Evolutionary conservation across 1,284 basidiomycete species (phyloP), one percentile per base, ranked within the genome.

Genomic region (Athelia sp.): DNA sequence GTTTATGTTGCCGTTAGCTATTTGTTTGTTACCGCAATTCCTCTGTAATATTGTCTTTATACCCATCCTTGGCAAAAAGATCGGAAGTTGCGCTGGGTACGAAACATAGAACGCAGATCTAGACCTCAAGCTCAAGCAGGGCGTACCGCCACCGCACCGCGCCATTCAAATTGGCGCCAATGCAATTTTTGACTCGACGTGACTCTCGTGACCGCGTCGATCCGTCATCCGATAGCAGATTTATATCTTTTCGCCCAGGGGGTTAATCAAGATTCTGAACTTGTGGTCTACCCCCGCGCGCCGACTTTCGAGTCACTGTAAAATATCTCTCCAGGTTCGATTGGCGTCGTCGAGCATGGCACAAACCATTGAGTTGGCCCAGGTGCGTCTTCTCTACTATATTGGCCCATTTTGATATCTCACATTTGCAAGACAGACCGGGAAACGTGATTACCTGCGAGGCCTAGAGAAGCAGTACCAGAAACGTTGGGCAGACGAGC

Each of bases 381-480:
- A 81, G 70, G 78, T 74, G 53, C 40, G 63, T 61, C 42, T 36
- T 17, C 45, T 43, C 10, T 26, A 34, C 6, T 18, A 32, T 46
- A 14, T 29, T 45, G 3, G 23, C n/a, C 26, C 14, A 23, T 49
- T 48, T 22, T 17, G 43, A 4, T 19, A 52, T 49, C 56, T 49
- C 26, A 48, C 43, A 32, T 24, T 38, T 31, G 22, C 3, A 51
- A 46, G 48, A 13, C 65, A 94, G 90, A 98, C 96, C 26, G 87
- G 81, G 60, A 98, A 98, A 71, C 83, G 95, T 63, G 96, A 98
- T 71, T 77, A 87, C 61, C 74, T 98, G 49, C 87, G 81, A 62
- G 75, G 78, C 40, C 74, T 98, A 51, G 95, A 98, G 70, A 81
- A 83, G 62, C 78, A 84, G 65, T 93, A 92, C 58, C 95, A 98